phyloP scores from a whole-genome alignment of 2,329 filamentous ascomycete genomes.

The Arachnopeziza araneosa region DNA sequence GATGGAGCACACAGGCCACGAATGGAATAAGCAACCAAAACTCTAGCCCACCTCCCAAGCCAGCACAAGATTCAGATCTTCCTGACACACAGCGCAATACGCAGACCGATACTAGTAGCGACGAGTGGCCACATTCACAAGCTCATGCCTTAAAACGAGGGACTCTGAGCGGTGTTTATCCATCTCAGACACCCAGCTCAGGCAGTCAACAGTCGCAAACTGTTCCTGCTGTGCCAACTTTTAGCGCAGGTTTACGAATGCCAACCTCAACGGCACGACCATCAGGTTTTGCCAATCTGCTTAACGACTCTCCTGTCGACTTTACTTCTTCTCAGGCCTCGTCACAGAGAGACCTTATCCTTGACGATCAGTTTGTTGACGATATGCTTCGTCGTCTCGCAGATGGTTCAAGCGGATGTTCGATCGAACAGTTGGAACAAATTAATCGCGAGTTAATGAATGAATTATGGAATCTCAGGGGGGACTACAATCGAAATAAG shows the following conservation, averaged over 20 bases:
- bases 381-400: slow-evolving; percentile 21
- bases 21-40: slow-evolving; percentile 48
- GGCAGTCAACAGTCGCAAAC: slow-evolving; percentile 27
- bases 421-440: slow-evolving; percentile 92
- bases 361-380: slow-evolving; percentile 35
- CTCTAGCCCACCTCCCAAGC: slow-evolving; percentile 25
- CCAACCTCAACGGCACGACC: slow-evolving; percentile 19
- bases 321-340: slow-evolving; percentile 24
- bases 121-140: slow-evolving; percentile 57
- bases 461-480: slow-evolving; percentile 72
- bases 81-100: slow-evolving; percentile 45
- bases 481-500: slow-evolving; percentile 76
- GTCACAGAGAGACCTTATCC: slow-evolving; percentile 30
- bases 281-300: slow-evolving; percentile 23
- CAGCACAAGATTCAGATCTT: slow-evolving; percentile 31
- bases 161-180: slow-evolving; percentile 23
- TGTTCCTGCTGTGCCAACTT: slow-evolving; percentile 33
- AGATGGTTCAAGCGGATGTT: slow-evolving; percentile 26
- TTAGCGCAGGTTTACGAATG: slow-evolving; percentile 31
- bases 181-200: slow-evolving; percentile 28
- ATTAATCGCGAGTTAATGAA: slow-evolving; percentile 89
- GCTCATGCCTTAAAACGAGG: slow-evolving; percentile 44
- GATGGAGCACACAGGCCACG: slow-evolving; percentile 65
- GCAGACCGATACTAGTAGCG: slow-evolving; percentile 39
- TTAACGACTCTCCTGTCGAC: slow-evolving; percentile 29